Conservation (phyloP, 805 yeast species). For the Starmerella lactis-condensi region DNA sequence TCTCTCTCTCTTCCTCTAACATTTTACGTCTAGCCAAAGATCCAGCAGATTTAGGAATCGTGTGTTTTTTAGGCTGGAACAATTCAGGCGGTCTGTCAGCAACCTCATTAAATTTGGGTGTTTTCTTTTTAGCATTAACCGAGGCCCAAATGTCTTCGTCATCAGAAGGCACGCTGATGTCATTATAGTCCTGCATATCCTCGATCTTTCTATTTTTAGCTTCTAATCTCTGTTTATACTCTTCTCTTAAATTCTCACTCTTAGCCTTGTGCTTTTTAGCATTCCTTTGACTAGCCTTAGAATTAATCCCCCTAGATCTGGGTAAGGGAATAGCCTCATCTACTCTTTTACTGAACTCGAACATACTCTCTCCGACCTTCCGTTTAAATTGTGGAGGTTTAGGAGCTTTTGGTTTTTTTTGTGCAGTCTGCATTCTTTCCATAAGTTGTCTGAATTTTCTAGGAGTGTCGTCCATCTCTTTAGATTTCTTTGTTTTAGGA, state of each 20-base stretch:
- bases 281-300: slow-evolving; percentile 18
- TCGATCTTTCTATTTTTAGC: slow-evolving; percentile 12
- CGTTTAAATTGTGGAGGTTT: slow-evolving; percentile 12
- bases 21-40: slow-evolving; percentile 24
- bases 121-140: slow-evolving; percentile 17
- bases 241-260: slow-evolving; percentile 16
- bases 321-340: slow-evolving; percentile 26
- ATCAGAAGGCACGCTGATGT: slow-evolving; percentile 19
- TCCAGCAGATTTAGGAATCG: slow-evolving; percentile 27
- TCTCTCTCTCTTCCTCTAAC: slow-evolving; percentile 24
- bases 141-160: slow-evolving; percentile 30
- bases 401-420: slow-evolving; percentile 2
- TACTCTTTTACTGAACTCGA: slow-evolving; percentile 26
- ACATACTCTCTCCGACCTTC: slow-evolving; percentile 23
- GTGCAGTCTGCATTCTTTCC: slow-evolving; percentile 11
- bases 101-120: slow-evolving; percentile 27
- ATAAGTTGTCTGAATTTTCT: slow-evolving; percentile 20
- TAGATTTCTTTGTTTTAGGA: slow-evolving; percentile 5
- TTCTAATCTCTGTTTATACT: slow-evolving; percentile 12
- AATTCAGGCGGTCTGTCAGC: slow-evolving; percentile 28
- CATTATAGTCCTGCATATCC: slow-evolving; percentile 11
- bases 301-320: slow-evolving; percentile 21
- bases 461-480: slow-evolving; percentile 22
- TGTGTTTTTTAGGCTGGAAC: slow-evolving; percentile 19
- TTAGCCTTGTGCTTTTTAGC: slow-evolving; percentile 17